Conservation (phyloP, 2,329 filamentous ascomycete genomes). For the Aspergillus arachidicola region DNA sequence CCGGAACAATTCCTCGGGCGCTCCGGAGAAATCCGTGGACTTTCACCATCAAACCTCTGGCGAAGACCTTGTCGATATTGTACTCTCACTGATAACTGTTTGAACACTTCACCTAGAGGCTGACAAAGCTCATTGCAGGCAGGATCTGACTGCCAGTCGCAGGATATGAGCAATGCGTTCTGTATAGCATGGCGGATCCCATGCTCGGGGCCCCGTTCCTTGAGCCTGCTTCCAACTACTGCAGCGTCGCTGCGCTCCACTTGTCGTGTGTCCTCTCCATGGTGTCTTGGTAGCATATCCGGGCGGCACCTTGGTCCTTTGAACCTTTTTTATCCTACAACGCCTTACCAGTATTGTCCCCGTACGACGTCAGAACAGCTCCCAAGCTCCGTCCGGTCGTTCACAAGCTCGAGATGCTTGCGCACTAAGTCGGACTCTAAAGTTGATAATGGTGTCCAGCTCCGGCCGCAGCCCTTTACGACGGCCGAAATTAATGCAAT, state of each 20-base stretch:
- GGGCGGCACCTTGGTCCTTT: slow-evolving; percentile 18
- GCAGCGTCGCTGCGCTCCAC: slow-evolving; percentile 21
- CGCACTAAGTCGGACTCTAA: slow-evolving; percentile 17
- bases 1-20: slow-evolving; percentile 22
- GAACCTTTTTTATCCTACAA: not conserved
- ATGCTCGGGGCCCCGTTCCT: slow-evolving; percentile 39
- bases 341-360: not conserved
- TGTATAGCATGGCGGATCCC: slow-evolving; percentile 44
- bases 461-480: slow-evolving; percentile 35
- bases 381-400: slow-evolving; percentile 11
- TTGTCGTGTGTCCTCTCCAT: slow-evolving; percentile 25
- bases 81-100: not conserved
- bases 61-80: not conserved
- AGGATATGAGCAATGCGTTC: slow-evolving; percentile 48
- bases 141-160: slow-evolving; percentile 16
- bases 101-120: not conserved
- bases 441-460: slow-evolving; percentile 30
- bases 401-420: slow-evolving; percentile 25
- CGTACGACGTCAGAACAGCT: not conserved
- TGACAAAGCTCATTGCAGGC: not conserved
- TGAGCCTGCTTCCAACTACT: slow-evolving; percentile 25
- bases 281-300: slow-evolving; percentile 18
- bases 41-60: slow-evolving; percentile 1
- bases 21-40: slow-evolving; percentile 18
- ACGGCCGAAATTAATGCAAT: slow-evolving; percentile 37